Evolutionary conservation across 106 monocot species (phyloP).

Genomic region (Dioscorea dumetorum): DNA sequence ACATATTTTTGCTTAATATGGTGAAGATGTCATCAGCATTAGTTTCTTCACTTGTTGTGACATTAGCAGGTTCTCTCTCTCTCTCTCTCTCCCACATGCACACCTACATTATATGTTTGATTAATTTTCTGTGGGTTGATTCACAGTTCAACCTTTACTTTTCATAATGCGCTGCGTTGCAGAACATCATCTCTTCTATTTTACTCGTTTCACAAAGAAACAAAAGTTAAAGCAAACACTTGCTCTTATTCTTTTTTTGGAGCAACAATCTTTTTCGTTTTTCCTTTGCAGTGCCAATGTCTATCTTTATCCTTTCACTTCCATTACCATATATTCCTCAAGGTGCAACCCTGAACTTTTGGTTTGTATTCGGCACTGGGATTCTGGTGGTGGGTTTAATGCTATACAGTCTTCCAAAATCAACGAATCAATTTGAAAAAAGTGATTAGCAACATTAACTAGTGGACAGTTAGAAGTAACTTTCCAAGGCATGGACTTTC

Average conservation of each 20-base stretch:
- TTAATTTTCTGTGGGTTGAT: neutral
- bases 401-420: slow-evolving; percentile 72
- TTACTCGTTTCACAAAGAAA: neutral
- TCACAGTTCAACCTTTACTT: too few relatives aligned
- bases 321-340: slow-evolving; percentile 71
- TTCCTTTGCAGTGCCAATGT: slow-evolving; percentile 69
- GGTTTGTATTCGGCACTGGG: slow-evolving; percentile 61
- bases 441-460: slow-evolving; percentile 9
- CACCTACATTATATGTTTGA: too few relatives aligned
- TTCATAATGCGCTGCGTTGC: neutral
- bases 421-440: slow-evolving; percentile 15
- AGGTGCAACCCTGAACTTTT: slow-evolving; percentile 47
- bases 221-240: neutral
- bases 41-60: slow-evolving; percentile 72
- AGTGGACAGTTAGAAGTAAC: too few relatives aligned
- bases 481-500: neutral
- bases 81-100: neutral
- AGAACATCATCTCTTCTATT: neutral
- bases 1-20: slow-evolving; percentile 82
- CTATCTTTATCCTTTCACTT: slow-evolving; percentile 77
- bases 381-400: slow-evolving; percentile 72
- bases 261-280: neutral
- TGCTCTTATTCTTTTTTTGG: neutral
- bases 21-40: slow-evolving; percentile 93
- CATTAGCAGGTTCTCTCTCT: slow-evolving; percentile 57